phyloP scores from a whole-genome alignment of 768 basidiomycete species.

The Dioszegia crocea region DNA sequence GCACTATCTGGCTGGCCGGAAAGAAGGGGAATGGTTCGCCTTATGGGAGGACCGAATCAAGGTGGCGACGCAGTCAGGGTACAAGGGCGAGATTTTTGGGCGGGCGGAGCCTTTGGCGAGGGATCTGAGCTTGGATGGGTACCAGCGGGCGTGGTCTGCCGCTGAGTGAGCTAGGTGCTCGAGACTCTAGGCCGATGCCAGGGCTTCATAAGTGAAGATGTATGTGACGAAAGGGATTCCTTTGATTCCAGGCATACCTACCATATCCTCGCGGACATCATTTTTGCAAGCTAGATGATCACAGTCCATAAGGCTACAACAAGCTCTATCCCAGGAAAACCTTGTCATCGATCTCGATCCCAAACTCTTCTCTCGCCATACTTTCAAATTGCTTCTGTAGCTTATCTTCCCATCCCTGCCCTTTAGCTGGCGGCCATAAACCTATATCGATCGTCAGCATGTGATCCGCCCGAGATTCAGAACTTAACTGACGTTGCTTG shows the following conservation, averaged over 20 bases:
- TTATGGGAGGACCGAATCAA: constrained; percentile 69
- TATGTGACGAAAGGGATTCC: too few relatives aligned
- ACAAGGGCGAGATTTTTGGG: constrained; percentile 24
- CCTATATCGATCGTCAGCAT: constrained; percentile 45
- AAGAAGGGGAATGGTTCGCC: constrained; percentile 75
- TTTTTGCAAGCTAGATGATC: too few relatives aligned
- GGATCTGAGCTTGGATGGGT: constrained; percentile 5
- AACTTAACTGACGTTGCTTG: constrained; percentile 50
- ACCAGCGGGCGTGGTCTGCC: not conserved
- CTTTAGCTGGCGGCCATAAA: constrained; percentile 39
- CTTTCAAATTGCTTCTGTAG: constrained; percentile 60
- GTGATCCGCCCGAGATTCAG: not conserved
- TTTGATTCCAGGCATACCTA: too few relatives aligned
- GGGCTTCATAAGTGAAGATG: not conserved
- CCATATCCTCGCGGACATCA: too few relatives aligned
- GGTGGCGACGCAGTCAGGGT: constrained; percentile 55
- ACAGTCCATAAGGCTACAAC: not conserved
- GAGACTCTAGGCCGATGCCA: not conserved
- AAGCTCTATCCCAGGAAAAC: constrained; percentile 54
- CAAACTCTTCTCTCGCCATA: constrained; percentile 73
- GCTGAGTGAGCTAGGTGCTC: not conserved
- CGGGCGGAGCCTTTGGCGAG: constrained; percentile 13
- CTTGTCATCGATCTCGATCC: constrained; percentile 64
- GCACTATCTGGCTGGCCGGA: constrained; percentile 56
- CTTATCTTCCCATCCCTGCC: constrained; percentile 71